A percentile compares a stretch with the other conserved stretches of the same genome.
Evolutionary conservation across 2,329 filamentous ascomycete species (phyloP).

Genomic region (Colletotrichum sidae): DNA sequence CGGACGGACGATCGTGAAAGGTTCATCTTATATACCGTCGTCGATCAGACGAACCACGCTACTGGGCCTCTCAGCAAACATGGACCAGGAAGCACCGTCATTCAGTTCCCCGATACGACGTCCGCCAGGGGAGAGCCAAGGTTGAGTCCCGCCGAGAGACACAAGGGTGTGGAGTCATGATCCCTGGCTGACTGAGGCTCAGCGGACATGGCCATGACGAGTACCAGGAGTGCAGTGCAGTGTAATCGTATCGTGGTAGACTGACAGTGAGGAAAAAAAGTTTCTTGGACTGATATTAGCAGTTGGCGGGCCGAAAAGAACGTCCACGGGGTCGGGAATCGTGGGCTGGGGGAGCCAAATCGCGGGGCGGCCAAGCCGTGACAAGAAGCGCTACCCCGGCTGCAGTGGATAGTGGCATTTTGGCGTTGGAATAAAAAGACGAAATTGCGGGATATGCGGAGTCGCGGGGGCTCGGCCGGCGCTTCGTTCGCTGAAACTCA

Average conservation of each 20-base stretch:
- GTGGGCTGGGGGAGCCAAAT: slow-evolving; percentile 21
- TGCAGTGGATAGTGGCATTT: slow-evolving; percentile 16
- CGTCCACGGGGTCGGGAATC: slow-evolving; percentile 9
- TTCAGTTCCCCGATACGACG: slow-evolving; percentile 16
- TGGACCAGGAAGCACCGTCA: slow-evolving; percentile 5
- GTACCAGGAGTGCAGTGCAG: not conserved
- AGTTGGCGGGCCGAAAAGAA: slow-evolving; percentile 16
- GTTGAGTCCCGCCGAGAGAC: slow-evolving; percentile 15
- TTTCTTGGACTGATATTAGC: slow-evolving; percentile 18
- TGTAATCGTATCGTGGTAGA: not conserved
- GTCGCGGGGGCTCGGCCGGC: slow-evolving; percentile 28
- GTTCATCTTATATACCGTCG: slow-evolving; percentile 32
- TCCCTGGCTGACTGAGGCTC: slow-evolving; percentile 23
- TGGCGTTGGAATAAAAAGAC: slow-evolving; percentile 8
- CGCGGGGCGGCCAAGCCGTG: slow-evolving; percentile 33
- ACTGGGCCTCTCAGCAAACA: not conserved
- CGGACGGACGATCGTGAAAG: slow-evolving; percentile 1
- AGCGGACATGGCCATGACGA: slow-evolving; percentile 23
- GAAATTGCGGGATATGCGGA: slow-evolving; percentile 34
- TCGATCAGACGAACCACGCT: slow-evolving; percentile 3
- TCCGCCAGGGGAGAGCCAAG: slow-evolving; percentile 34
- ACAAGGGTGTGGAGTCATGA: slow-evolving; percentile 32
- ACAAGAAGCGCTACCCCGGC: slow-evolving; percentile 20
- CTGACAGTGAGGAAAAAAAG: not conserved
- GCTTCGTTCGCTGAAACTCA: slow-evolving; percentile 35